A percentile compares a stretch with the other conserved stretches of the same genome.
These are phyloP conservation scores for Ophiocordyceps sinensis DNA, from an alignment of 2,329 filamentous ascomycete genomes.

Conservation along the genomic window DNA sequence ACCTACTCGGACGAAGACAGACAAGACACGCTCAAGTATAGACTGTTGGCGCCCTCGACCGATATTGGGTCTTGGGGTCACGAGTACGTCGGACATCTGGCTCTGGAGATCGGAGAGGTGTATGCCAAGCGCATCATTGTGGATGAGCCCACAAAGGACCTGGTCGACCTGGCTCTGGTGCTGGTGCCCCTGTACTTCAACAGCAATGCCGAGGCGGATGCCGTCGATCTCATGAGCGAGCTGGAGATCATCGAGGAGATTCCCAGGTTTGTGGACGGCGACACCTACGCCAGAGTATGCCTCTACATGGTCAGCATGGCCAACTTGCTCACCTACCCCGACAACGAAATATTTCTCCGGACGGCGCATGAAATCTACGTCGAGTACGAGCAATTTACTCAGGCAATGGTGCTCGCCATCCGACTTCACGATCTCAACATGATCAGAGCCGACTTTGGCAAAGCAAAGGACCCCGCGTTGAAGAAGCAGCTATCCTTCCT, in stretches of 20 bases:
- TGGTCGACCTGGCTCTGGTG: slow-evolving; percentile 69
- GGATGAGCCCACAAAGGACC: slow-evolving; percentile 70
- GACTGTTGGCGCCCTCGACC: slow-evolving; percentile 74
- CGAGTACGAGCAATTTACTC: slow-evolving; percentile 80
- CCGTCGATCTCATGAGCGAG: slow-evolving; percentile 92
- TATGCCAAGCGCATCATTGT: slow-evolving; percentile 77
- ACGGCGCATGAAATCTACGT: slow-evolving; percentile 92
- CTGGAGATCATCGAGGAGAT: slow-evolving; percentile 93
- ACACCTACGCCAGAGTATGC: slow-evolving; percentile 87
- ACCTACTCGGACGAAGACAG: slow-evolving; percentile 95
- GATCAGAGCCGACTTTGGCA: slow-evolving; percentile 68
- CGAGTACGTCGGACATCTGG: slow-evolving; percentile 92
- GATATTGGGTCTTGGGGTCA: slow-evolving; percentile 97
- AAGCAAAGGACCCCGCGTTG: slow-evolving; percentile 65
- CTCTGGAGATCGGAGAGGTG: slow-evolving; percentile 89
- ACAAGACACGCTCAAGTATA: slow-evolving; percentile 91
- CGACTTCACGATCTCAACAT: slow-evolving; percentile 76
- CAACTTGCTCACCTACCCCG: slow-evolving; percentile 89
- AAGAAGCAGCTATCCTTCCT: slow-evolving; percentile 93
- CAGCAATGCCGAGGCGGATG: slow-evolving; percentile 96
- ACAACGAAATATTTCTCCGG: slow-evolving; percentile 88
- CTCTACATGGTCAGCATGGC: slow-evolving; percentile 99
- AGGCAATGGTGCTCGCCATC: slow-evolving; percentile 90
- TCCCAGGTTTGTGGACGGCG: slow-evolving; percentile 76
- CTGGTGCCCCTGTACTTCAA: slow-evolving; percentile 91